Base-by-base conservation (phyloP, 441 rosid genomes). In the Manihot esculenta region DNA sequence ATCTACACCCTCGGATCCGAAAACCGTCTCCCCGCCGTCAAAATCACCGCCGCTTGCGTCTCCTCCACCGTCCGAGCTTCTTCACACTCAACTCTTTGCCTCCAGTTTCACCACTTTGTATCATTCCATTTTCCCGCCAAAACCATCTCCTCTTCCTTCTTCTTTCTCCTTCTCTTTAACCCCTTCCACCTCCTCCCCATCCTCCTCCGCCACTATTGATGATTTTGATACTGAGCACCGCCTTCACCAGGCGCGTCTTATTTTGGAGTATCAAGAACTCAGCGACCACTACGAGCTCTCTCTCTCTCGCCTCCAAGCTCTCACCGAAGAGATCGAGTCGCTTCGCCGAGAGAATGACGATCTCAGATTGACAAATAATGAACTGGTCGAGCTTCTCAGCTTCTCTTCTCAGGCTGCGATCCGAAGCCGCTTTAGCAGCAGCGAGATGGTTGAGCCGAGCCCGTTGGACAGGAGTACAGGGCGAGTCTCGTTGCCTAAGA, bases 81-180 rank as follows among this genome's bases (percentile, higher is more conserved):
- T 27, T 53, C 72, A 21, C 20, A 62, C 55, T 15, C 76, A 59
- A 8, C 85, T 78, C 48, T 84, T 89, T 64, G 85, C 87, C 3
- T 79, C 82, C 27, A 76, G 76, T 73, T 89, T 89, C 84, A 77
- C 86, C 30, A 66, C 86, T 23, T 73, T 89, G 13, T 89, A 85
- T 81, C 80, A 79, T 64, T 88, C 92, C 0, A 79, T 85, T 63
- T 92, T 92, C 88, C 86, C 87, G 78, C 89, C 91, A 67, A 86
- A 84, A 59, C 56, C 74, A 3, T 82, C 83, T 20, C 79, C 72
- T 7, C 70, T 82, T 74, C 88, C 70, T 27, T 74, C 20, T 7
- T 75, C 66, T 62, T 76, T 53, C 63, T 62, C 64, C 84, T 78
- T 64, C 54, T 59, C 74, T 62, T 27, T 58, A n/a, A 72, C 76